phyloP scores from a whole-genome alignment of 495 filamentous ascomycete species.

The Podospora fimiseda region DNA sequence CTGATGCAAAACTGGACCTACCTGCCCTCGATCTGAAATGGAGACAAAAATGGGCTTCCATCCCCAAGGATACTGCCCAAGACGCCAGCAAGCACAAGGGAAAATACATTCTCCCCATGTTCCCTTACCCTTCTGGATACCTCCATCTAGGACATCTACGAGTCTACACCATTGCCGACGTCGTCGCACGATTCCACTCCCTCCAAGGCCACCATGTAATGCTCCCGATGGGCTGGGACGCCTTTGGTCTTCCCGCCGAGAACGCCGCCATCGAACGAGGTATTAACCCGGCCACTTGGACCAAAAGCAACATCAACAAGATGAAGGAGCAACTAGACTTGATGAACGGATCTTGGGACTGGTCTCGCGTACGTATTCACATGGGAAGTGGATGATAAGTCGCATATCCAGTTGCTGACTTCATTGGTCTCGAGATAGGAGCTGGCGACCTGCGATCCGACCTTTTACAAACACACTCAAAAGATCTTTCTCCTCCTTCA shows the following conservation, averaged over 20 bases:
- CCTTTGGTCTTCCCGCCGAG: constrained; percentile 84
- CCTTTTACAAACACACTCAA: constrained; percentile 86
- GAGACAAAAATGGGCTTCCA: constrained; percentile 38
- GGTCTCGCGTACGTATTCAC: constrained; percentile 59
- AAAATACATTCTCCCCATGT: constrained; percentile 84
- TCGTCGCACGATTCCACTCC: constrained; percentile 67
- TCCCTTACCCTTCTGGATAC: constrained; percentile 83
- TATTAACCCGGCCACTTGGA: constrained; percentile 73
- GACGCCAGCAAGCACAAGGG: constrained; percentile 28
- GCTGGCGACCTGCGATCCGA: constrained; percentile 72
- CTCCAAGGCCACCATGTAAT: constrained; percentile 73
- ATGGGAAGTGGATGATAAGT: neutral
- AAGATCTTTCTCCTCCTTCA: constrained; percentile 71
- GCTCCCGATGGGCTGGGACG: constrained; percentile 91
- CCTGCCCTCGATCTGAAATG: constrained; percentile 67
- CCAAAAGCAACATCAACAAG: constrained; percentile 63
- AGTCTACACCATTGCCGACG: constrained; percentile 87
- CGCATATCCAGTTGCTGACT: neutral
- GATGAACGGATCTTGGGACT: constrained; percentile 78
- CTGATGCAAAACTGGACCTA: constrained; percentile 51
- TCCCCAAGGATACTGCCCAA: neutral
- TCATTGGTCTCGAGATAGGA: constrained; percentile 49
- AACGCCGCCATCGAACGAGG: constrained; percentile 89
- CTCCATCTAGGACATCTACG: constrained; percentile 87
- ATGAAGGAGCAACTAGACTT: constrained; percentile 76